Evolutionary conservation across 768 basidiomycete genomes (phyloP), one percentile per base, ranked within the genome.

Genomic region (Mycena pura): DNA sequence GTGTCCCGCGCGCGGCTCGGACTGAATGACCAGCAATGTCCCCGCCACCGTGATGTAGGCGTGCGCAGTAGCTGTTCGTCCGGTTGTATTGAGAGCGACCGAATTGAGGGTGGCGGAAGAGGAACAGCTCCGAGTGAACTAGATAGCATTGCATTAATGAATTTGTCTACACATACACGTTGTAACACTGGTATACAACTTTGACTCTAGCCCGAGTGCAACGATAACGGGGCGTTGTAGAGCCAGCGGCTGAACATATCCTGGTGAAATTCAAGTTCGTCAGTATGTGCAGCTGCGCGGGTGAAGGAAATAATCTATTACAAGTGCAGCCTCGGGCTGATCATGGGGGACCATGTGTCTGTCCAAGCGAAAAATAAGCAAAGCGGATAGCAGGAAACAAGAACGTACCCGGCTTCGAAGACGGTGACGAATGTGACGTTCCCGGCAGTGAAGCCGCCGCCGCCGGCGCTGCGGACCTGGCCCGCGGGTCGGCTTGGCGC

Each of bases 321-420:
- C 93, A 71, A 94, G 77, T 43, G 94, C 86, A 38, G 88, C 95
- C 69, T 92, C 91, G 1, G 95, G 91, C 70, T 96, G 93, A 74
- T 98, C 93, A 69, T 83, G 88, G 5, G 95, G 94, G 8, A 93
- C 93, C 93, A 95, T 91, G 72, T 94, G 92, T 32, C 92, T 92
- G 67, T 6, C 59, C 62, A 63, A 43, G 54, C 45, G 38, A 49
- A 9, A 29, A 28, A 32, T 58, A 15, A 56, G 54, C 36, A 43
- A 19, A 48, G 25, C 39, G 19, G n/a, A 21, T 25, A 41, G 22
- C 52, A 24, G 25, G 2, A 41, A 47, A 55, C 14, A 2, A 6
- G 41, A 40, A 75, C 88, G 65, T 74, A 95, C 83, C 95, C 95
- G 27, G 95, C 92, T 67, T 91, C 88, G 66, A 84, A 78, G 31